Percentiles rank a stretch among this genome's conserved stretches.
Conservation (phyloP, 108 stramenopile species). For the Parietichytrium sp. region DNA sequence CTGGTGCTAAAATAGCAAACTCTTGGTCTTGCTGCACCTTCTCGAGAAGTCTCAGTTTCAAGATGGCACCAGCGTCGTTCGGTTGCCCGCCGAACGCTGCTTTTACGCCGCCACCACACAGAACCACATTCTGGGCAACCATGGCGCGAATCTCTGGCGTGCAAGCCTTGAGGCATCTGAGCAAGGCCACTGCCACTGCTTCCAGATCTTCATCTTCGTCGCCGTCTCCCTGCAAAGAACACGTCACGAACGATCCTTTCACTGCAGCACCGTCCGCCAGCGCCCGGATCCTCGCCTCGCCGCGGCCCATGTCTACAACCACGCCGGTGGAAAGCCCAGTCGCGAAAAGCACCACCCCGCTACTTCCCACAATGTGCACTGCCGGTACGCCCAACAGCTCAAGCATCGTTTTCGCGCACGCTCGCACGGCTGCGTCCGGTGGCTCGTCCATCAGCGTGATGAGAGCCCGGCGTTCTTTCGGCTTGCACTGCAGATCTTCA, state of each 20-base stretch:
- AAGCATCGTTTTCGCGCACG: neutral
- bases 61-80: neutral
- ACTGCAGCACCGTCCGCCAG: neutral
- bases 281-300: neutral
- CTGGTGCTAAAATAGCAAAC: neutral
- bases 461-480: constrained; percentile 2
- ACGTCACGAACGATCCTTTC: neutral
- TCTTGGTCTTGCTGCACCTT: neutral
- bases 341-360: constrained; percentile 14
- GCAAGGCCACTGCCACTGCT: no score
- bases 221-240: neutral
- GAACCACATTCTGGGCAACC: neutral
- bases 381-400: neutral
- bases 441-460: neutral
- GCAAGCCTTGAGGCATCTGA: neutral
- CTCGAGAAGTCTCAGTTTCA: neutral
- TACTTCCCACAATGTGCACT: neutral
- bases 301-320: neutral
- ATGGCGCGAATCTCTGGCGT: neutral
- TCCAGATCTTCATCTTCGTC: no score
- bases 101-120: neutral
- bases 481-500: neutral
- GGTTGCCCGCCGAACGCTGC: no score
- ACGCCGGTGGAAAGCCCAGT: neutral
- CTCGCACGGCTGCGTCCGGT: neutral